Evolutionary conservation across 371 early-diverging fungal genomes (phyloP).

Genomic region (Capillidium rhysosporum): DNA sequence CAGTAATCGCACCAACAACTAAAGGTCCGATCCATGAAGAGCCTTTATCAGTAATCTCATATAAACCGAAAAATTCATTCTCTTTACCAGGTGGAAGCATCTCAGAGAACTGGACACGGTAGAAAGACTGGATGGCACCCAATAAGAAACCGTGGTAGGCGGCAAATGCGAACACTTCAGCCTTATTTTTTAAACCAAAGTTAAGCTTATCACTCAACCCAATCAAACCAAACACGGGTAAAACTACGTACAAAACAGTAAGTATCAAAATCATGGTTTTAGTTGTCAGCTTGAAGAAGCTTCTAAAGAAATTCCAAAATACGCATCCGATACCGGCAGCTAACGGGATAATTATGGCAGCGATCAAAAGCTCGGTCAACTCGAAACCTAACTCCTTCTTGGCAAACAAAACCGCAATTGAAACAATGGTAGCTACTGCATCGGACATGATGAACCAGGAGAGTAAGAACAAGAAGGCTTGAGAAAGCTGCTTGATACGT

Average conservation of each 20-base stretch:
- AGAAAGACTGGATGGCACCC: slow-evolving; percentile 28
- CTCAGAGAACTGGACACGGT: slow-evolving; percentile 21
- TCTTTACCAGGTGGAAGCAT: slow-evolving; percentile 23
- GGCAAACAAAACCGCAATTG: slow-evolving; percentile 16
- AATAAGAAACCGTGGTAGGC: slow-evolving; percentile 27
- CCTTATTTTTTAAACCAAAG: slow-evolving; percentile 20
- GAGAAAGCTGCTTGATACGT: slow-evolving; percentile 11
- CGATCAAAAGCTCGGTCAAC: slow-evolving; percentile 13
- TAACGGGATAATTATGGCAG: slow-evolving; percentile 21
- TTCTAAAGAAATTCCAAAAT: slow-evolving; percentile 26
- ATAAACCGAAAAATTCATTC: slow-evolving; percentile 28
- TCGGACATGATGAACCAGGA: slow-evolving; percentile 22
- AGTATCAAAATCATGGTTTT: slow-evolving; percentile 13
- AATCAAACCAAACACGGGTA: slow-evolving; percentile 30
- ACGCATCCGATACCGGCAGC: slow-evolving; percentile 24
- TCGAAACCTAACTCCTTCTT: slow-evolving; percentile 5
- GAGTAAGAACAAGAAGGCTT: slow-evolving; percentile 20
- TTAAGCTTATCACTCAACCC: slow-evolving; percentile 23
- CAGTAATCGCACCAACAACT: slow-evolving; percentile 25
- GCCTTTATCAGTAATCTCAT: slow-evolving; percentile 40
- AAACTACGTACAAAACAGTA: slow-evolving; percentile 10
- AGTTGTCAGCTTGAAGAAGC: slow-evolving; percentile 11
- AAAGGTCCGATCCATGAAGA: slow-evolving; percentile 37
- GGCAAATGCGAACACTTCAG: slow-evolving; percentile 21
- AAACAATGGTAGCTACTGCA: slow-evolving; percentile 17